Evolutionary conservation across 768 basidiomycete species (phyloP).

Genomic region (Sarcodon aspratus): DNA sequence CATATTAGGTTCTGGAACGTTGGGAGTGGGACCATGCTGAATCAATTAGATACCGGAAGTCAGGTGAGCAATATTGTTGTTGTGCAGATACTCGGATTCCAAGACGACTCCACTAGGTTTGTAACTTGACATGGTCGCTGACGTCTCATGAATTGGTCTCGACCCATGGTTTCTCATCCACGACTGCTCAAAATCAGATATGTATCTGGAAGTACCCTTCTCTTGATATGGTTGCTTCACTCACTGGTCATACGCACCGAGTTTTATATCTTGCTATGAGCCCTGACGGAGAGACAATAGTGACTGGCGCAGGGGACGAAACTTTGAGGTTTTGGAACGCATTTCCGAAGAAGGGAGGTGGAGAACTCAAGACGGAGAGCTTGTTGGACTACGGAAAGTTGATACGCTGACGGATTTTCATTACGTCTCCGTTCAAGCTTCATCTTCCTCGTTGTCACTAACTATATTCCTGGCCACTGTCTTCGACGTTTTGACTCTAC

Average conservation of each 20-base stretch:
- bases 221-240: conserved; percentile 86
- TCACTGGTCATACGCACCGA: conserved; percentile 90
- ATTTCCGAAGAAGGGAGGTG: conserved; percentile 64
- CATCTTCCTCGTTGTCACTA: too few relatives aligned
- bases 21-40: conserved; percentile 67
- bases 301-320: conserved; percentile 96
- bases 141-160: conserved; percentile 97
- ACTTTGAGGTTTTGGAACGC: conserved; percentile 97
- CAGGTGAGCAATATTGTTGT: conserved; percentile 45
- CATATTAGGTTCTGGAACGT: conserved; percentile 98
- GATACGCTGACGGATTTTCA: conserved; percentile 16
- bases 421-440: too few relatives aligned
- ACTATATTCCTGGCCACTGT: too few relatives aligned
- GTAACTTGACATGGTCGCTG: conserved; percentile 93
- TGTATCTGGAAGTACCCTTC: conserved; percentile 93
- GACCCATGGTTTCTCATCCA: conserved; percentile 93
- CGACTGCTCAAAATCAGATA: conserved; percentile 91
- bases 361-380: conserved; percentile 24
- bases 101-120: conserved; percentile 45
- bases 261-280: conserved; percentile 97
- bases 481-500: too few relatives aligned
- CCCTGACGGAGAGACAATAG: conserved; percentile 95
- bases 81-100: not conserved
- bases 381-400: conserved; percentile 33
- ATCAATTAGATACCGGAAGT: conserved; percentile 87